Percentiles rank a stretch among this genome's conserved stretches.
phyloP scores from a whole-genome alignment of 176 grass and related monocot species.

The Poa annua region DNA sequence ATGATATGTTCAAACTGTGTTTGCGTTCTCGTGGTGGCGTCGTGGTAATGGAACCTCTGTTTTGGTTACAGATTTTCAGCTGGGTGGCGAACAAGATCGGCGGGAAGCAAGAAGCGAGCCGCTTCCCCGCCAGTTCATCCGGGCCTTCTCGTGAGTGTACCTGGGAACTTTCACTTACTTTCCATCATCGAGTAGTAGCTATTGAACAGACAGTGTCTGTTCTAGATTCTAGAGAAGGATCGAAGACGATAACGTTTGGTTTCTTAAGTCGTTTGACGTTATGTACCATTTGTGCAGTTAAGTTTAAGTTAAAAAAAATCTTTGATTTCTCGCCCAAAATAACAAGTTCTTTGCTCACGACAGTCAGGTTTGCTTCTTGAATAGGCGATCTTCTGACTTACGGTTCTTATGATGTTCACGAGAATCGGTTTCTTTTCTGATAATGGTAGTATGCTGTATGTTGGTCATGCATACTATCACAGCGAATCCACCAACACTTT shows the following conservation, averaged over 20 bases:
- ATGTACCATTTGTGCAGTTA: background rate
- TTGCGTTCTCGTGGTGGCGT: slow-evolving; percentile 7
- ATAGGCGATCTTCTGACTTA: background rate
- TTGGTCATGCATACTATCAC: background rate
- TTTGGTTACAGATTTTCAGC: slow-evolving; percentile 59
- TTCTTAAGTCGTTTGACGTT: slow-evolving; percentile 18
- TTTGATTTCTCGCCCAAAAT: background rate
- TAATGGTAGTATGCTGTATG: background rate
- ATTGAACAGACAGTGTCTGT: background rate
- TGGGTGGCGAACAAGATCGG: slow-evolving; percentile 68
- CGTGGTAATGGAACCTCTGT: background rate
- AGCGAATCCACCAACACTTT: background rate
- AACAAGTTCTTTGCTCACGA: background rate
- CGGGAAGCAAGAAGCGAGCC: slow-evolving; percentile 56
- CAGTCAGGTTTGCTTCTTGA: background rate
- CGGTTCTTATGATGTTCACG: background rate
- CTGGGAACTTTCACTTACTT: background rate
- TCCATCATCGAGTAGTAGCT: background rate
- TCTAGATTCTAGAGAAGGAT: background rate
- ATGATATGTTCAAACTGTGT: background rate
- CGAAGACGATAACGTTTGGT: background rate
- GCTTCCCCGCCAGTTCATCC: slow-evolving; percentile 20
- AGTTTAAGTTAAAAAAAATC: background rate
- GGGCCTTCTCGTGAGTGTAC: slow-evolving; percentile 46
- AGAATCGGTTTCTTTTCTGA: slow-evolving; percentile 1